Evolutionary conservation across 1,284 basidiomycete genomes (phyloP).

Genomic region (Fomitopsis palustris): DNA sequence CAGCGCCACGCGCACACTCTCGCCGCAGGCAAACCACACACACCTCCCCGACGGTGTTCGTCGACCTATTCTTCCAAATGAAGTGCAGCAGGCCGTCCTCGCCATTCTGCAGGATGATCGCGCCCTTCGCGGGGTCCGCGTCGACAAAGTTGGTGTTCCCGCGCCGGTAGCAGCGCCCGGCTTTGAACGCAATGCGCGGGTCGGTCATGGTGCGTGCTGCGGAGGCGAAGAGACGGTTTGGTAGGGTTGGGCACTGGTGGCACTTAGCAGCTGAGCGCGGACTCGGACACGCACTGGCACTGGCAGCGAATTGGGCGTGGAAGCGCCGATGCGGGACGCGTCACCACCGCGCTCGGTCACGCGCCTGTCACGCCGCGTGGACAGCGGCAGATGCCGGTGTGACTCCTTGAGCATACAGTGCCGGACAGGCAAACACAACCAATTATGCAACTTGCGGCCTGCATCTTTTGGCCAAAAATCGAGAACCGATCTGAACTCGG

Average conservation of each 20-base stretch:
- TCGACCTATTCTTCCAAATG: conserved; percentile 70
- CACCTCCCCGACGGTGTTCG: conserved; percentile 59
- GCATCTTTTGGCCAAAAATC: too few relatives aligned
- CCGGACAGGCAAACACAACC: background rate
- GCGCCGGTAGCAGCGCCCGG: conserved; percentile 69
- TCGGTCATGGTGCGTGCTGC: conserved; percentile 14
- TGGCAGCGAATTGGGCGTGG: background rate
- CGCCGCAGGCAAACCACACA: conserved; percentile 16
- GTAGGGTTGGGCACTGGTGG: too few relatives aligned
- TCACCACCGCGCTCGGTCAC: conserved; percentile 10
- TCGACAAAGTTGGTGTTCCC: conserved; percentile 66
- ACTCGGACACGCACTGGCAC: too few relatives aligned
- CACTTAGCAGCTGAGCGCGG: too few relatives aligned
- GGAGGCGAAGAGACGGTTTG: too few relatives aligned
- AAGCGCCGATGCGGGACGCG: conserved; percentile 4
- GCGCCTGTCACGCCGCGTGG: conserved; percentile 1
- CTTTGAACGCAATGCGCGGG: conserved; percentile 73
- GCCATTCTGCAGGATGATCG: conserved; percentile 58
- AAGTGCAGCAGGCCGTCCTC: conserved; percentile 78
- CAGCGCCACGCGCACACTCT: background rate
- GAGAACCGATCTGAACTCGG: too few relatives aligned
- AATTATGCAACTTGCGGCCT: too few relatives aligned
- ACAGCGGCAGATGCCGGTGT: too few relatives aligned
- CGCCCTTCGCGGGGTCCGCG: conserved; percentile 64
- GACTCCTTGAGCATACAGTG: background rate